These are phyloP conservation scores for Orbilia oligospora DNA, from an alignment of 2,329 filamentous ascomycete genomes.

Conservation along the genomic window DNA sequence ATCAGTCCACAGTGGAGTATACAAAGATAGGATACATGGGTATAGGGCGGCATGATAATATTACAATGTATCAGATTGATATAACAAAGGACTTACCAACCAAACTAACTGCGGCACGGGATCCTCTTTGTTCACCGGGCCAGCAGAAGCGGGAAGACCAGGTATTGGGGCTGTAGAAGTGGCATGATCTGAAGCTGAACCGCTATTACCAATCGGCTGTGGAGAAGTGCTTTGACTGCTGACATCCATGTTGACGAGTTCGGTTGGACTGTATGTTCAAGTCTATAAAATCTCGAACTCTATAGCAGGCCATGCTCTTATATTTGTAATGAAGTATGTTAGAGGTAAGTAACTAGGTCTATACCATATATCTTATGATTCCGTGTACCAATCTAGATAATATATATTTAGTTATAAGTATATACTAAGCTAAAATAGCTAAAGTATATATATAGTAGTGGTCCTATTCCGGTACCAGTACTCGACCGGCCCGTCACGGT, in stretches of 20 bases:
- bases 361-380: too few species aligned
- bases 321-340: neutral
- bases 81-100: conserved; percentile 51
- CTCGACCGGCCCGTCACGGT: too few species aligned
- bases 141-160: conserved; percentile 55
- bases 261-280: neutral
- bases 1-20: conserved; percentile 26
- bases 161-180: conserved; percentile 37
- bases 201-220: conserved; percentile 37
- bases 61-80: neutral
- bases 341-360: too few species aligned
- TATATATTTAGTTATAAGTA: too few species aligned
- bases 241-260: conserved; percentile 54
- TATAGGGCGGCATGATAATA: neutral
- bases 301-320: neutral
- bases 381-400: too few species aligned
- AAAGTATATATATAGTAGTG: neutral
- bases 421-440: too few species aligned
- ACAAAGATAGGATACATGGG: neutral
- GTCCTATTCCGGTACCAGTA: too few species aligned
- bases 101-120: conserved; percentile 54
- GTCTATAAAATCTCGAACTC: neutral
- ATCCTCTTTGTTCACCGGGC: conserved; percentile 56
- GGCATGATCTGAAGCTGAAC: conserved; percentile 43
- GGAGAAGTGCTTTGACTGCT: conserved; percentile 56